These are phyloP conservation scores for Trypanosoma avium DNA, from an alignment of 208 protist genomes.

Conservation along the genomic window DNA sequence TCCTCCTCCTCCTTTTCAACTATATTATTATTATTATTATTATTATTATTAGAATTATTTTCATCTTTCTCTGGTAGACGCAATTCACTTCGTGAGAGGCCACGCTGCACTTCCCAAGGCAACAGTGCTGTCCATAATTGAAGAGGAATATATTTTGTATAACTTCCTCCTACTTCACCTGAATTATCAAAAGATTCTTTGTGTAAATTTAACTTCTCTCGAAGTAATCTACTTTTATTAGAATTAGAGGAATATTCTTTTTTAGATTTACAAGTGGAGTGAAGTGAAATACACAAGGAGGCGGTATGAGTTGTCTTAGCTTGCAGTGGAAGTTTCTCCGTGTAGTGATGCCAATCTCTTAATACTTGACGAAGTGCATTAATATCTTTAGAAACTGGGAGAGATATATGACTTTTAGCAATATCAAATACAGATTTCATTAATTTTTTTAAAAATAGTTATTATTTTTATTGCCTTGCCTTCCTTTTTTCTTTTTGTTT, in stretches of 20 bases:
- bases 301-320: conserved; percentile 55
- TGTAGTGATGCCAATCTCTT: conserved; percentile 67
- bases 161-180: not conserved
- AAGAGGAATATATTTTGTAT: conserved; percentile 50
- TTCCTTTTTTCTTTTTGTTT: conserved; percentile 3
- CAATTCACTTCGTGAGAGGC: conserved; percentile 64
- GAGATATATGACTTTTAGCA: conserved; percentile 51
- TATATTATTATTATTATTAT: conserved; percentile 2
- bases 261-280: no score
- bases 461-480: not conserved
- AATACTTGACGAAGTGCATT: conserved; percentile 59
- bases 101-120: conserved; percentile 86
- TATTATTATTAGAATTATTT: conserved; percentile 1
- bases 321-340: conserved; percentile 49
- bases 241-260: no score
- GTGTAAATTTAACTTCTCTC: no score
- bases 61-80: conserved; percentile 18
- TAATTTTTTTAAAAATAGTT: not conserved
- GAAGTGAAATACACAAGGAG: conserved; percentile 54
- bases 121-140: conserved; percentile 78
- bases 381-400: conserved; percentile 53
- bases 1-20: conserved; percentile 35
- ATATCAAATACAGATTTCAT: conserved; percentile 48
- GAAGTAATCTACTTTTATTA: not conserved
- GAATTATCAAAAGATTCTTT: no score